phyloP scores from a whole-genome alignment of 163 green algal genomes.

The Coccomyxa subellipsoidea region DNA sequence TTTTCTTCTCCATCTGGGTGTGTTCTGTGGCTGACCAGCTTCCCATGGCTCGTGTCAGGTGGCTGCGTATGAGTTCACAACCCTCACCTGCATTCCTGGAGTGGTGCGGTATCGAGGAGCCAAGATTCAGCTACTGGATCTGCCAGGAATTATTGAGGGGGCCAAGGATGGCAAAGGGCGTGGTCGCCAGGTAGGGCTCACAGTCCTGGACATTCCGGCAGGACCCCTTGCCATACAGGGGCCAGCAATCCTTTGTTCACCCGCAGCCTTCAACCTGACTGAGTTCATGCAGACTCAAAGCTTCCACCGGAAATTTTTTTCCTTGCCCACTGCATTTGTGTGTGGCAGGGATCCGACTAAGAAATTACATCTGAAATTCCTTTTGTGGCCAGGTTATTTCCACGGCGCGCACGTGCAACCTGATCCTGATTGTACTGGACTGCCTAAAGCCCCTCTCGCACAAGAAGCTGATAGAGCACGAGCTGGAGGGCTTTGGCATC shows the following conservation, averaged over 20 bases:
- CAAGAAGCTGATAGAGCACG: constrained; percentile 94
- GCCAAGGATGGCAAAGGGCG: constrained; percentile 98
- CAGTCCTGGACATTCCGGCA: neutral
- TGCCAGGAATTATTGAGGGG: constrained; percentile 98
- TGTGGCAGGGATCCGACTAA: no score
- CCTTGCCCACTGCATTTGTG: no score
- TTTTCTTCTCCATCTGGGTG: no score
- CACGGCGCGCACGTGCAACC: constrained; percentile 94
- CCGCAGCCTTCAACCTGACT: no score
- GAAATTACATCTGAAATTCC: no score
- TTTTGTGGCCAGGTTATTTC: constrained; percentile 88
- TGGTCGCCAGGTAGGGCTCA: constrained; percentile 80
- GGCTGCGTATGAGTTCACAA: constrained; percentile 96
- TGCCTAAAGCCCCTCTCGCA: constrained; percentile 98
- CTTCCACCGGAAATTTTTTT: no score
- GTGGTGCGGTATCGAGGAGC: constrained; percentile 81
- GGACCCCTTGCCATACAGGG: no score
- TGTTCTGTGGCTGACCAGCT: neutral
- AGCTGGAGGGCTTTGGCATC: constrained; percentile 94
- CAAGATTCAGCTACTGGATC: constrained; percentile 95
- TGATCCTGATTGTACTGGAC: constrained; percentile 99
- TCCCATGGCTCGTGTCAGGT: constrained; percentile 17
- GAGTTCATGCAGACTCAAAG: no score
- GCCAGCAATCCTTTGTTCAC: no score
- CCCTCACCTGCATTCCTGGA: constrained; percentile 93